A percentile compares a stretch with the other conserved stretches of the same genome.
These are phyloP conservation scores for Simplicillium aogashimaense DNA, from an alignment of 2,329 filamentous ascomycete species.

Conservation along the genomic window DNA sequence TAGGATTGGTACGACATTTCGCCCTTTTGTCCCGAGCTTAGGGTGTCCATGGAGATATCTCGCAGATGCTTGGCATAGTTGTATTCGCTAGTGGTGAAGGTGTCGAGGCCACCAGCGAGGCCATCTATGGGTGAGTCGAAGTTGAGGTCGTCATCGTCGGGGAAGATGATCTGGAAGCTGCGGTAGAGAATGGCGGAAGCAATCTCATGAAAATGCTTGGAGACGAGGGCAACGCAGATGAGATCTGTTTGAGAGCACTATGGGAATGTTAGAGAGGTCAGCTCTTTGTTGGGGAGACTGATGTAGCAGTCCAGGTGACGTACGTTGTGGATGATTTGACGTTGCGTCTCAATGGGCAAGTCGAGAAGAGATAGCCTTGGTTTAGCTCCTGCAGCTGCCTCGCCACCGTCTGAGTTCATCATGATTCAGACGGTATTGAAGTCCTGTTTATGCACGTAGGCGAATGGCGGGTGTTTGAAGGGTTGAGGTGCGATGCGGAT, in stretches of 20 bases:
- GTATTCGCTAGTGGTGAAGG: constrained; percentile 53
- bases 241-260: constrained; percentile 43
- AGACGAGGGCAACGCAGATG: constrained; percentile 49
- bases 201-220: constrained; percentile 44
- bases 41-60: constrained; percentile 45
- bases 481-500: background rate
- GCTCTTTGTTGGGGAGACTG: no score
- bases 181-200: constrained; percentile 50
- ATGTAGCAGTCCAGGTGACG: constrained; percentile 10
- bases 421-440: constrained; percentile 4
- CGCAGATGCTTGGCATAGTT: constrained; percentile 50
- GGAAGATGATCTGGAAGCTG: constrained; percentile 49
- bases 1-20: constrained; percentile 44
- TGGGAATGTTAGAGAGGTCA: constrained; percentile 1
- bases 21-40: constrained; percentile 40
- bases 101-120: constrained; percentile 48
- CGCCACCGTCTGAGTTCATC: constrained; percentile 25
- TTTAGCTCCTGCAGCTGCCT: constrained; percentile 13
- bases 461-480: background rate
- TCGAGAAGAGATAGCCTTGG: constrained; percentile 24
- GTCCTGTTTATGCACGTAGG: background rate
- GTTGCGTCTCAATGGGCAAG: constrained; percentile 37
- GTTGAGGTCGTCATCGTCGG: constrained; percentile 43
- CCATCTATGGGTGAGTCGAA: constrained; percentile 46
- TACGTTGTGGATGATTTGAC: constrained; percentile 37